phyloP scores from a whole-genome alignment of 345 rosid species.

The Populus pruinosa region DNA sequence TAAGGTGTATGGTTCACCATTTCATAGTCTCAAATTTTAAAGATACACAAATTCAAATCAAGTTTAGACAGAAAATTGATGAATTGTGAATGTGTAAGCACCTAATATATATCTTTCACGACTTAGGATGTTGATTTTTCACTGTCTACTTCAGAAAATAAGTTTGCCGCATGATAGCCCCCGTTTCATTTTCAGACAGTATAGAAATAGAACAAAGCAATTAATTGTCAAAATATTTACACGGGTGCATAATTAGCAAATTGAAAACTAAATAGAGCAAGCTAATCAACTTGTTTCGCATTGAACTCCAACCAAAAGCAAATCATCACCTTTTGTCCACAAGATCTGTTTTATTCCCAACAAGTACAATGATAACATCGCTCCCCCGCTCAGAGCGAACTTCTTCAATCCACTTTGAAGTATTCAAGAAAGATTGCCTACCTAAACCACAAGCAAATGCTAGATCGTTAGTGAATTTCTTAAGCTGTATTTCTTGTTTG shows the following conservation, averaged over 20 bases:
- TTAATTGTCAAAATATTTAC: neutral
- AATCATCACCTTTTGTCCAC: conserved; percentile 28
- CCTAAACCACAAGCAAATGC: conserved; percentile 38
- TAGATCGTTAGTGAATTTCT: neutral
- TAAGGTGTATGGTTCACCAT: too few relatives aligned
- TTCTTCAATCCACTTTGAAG: conserved; percentile 92
- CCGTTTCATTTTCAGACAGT: neutral
- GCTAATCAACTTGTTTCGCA: neutral
- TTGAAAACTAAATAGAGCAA: neutral
- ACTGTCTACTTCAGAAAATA: neutral
- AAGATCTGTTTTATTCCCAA: conserved; percentile 88
- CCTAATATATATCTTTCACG: neutral
- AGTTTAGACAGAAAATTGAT: neutral
- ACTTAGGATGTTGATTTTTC: neutral
- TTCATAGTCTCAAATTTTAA: neutral
- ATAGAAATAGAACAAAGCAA: neutral
- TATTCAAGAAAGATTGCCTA: conserved; percentile 83
- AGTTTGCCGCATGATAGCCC: neutral
- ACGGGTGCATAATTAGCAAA: neutral
- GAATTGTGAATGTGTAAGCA: neutral
- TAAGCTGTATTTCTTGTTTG: too few relatives aligned
- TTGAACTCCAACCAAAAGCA: neutral
- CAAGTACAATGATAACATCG: conserved; percentile 85
- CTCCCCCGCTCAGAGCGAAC: conserved; percentile 87
- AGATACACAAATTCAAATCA: neutral